phyloP scores from a whole-genome alignment of 208 protist genomes.

The Acanthamoeba sp. region DNA sequence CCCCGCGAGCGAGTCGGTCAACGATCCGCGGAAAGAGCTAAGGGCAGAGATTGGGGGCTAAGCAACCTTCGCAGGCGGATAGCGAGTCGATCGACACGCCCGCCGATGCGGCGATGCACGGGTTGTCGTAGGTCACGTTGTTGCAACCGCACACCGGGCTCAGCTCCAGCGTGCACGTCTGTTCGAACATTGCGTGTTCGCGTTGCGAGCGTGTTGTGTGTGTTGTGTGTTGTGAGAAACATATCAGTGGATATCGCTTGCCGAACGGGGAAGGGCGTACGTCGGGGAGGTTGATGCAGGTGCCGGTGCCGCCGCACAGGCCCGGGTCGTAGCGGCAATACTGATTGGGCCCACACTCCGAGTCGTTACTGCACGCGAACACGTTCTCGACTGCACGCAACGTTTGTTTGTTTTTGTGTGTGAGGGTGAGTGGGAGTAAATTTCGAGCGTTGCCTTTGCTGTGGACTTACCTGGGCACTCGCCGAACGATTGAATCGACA shows the following conservation, averaged over 20 bases:
- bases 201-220: no score
- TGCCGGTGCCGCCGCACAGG: not conserved
- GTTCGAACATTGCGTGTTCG: not conserved
- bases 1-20: not conserved
- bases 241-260: not conserved
- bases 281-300: not conserved
- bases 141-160: conserved; percentile 24
- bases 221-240: no score
- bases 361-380: not conserved
- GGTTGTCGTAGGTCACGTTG: conserved; percentile 30
- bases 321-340: not conserved
- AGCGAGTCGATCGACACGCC: not conserved
- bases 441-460: not conserved
- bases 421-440: no score
- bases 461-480: not conserved
- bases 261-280: not conserved
- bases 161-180: conserved; percentile 28
- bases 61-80: not conserved
- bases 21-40: no score
- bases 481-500: not conserved
- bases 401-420: not conserved
- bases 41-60: not conserved
- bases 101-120: not conserved
- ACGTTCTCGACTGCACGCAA: not conserved
- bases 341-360: not conserved